Conservation (phyloP, 306 rosid species). For the Sechiopsis laciniata region DNA sequence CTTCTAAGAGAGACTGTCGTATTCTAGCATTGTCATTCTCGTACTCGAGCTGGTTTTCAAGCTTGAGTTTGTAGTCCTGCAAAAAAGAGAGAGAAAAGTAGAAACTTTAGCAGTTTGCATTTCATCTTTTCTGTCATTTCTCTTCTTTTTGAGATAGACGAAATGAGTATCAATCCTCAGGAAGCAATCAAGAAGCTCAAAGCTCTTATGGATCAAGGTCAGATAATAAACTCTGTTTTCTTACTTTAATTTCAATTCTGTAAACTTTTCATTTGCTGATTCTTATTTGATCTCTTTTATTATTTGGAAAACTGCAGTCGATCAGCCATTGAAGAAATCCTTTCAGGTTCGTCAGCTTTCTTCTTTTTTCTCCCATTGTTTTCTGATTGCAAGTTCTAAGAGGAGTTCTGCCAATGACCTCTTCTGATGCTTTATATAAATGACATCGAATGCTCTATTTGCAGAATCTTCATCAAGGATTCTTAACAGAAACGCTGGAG, state of each 20-base stretch:
- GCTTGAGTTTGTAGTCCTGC: not conserved
- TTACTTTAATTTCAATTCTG: not conserved
- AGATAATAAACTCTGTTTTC: constrained; percentile 11
- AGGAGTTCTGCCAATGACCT: no score
- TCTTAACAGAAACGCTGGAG: constrained; percentile 44
- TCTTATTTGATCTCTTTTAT: not conserved
- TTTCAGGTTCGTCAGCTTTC: constrained; percentile 57
- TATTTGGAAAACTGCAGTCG: constrained; percentile 42
- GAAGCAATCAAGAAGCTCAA: constrained; percentile 59
- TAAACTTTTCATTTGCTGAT: not conserved
- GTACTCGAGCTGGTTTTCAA: no score
- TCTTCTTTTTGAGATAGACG: no score
- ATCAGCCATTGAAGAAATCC: constrained; percentile 61
- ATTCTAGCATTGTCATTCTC: not conserved
- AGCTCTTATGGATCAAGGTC: constrained; percentile 75
- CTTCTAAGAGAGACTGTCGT: not conserved
- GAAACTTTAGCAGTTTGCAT: no score
- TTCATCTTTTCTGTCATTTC: no score
- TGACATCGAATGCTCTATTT: constrained; percentile 11
- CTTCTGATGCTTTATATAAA: not conserved
- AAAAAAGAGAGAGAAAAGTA: not conserved
- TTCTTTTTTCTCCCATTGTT: no score
- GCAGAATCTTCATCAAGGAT: constrained; percentile 90
- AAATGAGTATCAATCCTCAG: constrained; percentile 67
- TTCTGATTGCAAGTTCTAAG: constrained; percentile 1